Evolutionary conservation across 140 eudicot genomes (phyloP).

Genomic region (Anethum foeniculum): DNA sequence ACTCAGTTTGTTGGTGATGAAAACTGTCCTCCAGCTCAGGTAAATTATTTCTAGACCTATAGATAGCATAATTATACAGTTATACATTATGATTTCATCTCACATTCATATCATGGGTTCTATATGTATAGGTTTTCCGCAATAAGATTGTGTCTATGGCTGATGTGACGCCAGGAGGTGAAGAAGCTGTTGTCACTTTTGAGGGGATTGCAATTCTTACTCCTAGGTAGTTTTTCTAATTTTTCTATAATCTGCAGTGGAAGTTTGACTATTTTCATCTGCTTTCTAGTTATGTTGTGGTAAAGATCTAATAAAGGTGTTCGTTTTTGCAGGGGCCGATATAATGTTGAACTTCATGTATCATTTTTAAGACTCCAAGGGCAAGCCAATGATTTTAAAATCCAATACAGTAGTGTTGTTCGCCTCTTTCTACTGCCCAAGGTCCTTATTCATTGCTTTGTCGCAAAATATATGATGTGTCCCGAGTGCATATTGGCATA

Average conservation of each 20-base stretch:
- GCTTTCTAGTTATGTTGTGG: background rate
- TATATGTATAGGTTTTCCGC: slow-evolving; percentile 50
- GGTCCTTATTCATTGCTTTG: slow-evolving; percentile 30
- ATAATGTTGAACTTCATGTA: slow-evolving; percentile 84
- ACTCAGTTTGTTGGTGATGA: slow-evolving; percentile 97
- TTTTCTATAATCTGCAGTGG: background rate
- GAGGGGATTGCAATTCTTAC: slow-evolving; percentile 92
- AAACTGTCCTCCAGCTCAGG: slow-evolving; percentile 86
- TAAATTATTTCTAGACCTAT: slow-evolving; percentile 20
- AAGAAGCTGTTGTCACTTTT: slow-evolving; percentile 93
- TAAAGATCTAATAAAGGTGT: slow-evolving; percentile 7
- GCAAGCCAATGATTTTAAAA: slow-evolving; percentile 92
- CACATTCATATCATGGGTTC: slow-evolving; percentile 4
- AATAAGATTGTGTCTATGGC: slow-evolving; percentile 86
- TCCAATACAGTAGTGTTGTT: slow-evolving; percentile 96
- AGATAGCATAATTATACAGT: background rate
- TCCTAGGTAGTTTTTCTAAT: slow-evolving; percentile 52
- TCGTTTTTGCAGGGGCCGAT: slow-evolving; percentile 61
- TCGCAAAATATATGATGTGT: background rate
- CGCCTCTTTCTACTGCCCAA: slow-evolving; percentile 85
- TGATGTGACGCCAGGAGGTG: slow-evolving; percentile 87
- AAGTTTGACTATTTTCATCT: background rate
- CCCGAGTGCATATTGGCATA: background rate
- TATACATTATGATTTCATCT: background rate
- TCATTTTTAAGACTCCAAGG: slow-evolving; percentile 95